Evolutionary conservation across 2,329 filamentous ascomycete genomes (phyloP).

Genomic region (Dothidotthia symphoricarpi): DNA sequence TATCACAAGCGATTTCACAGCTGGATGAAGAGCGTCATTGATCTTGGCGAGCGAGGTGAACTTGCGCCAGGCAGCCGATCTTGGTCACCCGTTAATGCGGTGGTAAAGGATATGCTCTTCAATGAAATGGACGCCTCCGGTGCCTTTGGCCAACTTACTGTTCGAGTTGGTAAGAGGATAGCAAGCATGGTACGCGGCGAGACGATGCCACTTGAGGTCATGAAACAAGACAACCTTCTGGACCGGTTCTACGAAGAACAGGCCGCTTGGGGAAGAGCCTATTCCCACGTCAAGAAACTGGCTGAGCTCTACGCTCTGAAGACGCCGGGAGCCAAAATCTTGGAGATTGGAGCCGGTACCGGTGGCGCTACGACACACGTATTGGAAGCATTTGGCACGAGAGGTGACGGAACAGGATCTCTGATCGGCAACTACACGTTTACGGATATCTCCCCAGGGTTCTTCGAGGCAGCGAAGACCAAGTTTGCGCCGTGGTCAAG

Average conservation of each 20-base stretch:
- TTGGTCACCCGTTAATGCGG: background rate
- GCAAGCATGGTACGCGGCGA: conserved; percentile 3
- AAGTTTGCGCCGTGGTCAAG: conserved; percentile 3
- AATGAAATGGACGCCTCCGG: background rate
- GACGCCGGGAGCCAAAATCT: conserved; percentile 2
- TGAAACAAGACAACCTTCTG: conserved; percentile 5
- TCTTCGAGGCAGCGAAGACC: conserved; percentile 16
- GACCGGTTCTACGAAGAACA: conserved; percentile 3
- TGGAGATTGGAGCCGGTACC: conserved; percentile 19
- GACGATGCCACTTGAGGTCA: conserved; percentile 6
- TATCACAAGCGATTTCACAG: conserved; percentile 2
- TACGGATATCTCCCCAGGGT: conserved; percentile 19
- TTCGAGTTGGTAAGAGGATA: conserved; percentile 4
- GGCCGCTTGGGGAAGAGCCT: background rate
- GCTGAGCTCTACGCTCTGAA: background rate
- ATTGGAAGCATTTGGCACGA: conserved; percentile 7
- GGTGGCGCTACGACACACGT: conserved; percentile 15
- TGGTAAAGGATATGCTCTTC: conserved; percentile 2
- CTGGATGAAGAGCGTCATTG: conserved; percentile 4
- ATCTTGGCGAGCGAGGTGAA: background rate
- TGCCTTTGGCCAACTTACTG: background rate
- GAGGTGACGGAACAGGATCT: background rate
- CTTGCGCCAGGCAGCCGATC: conserved; percentile 1
- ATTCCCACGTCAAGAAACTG: background rate
- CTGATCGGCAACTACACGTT: conserved; percentile 10